Conservation (phyloP, 805 yeast species). For the Hanseniaspora nectarophila region DNA sequence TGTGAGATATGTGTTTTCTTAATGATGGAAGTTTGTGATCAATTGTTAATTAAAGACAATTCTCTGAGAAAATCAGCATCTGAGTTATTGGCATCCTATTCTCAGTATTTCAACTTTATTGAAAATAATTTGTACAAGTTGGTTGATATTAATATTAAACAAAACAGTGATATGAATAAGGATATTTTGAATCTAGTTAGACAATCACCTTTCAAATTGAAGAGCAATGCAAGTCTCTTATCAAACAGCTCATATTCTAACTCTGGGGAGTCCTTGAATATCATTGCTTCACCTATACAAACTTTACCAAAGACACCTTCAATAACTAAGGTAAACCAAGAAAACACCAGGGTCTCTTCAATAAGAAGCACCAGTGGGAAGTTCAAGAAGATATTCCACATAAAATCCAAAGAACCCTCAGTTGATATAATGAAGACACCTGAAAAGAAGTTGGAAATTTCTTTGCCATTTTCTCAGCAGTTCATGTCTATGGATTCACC, state of each 20-base stretch:
- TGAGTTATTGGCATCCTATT: background rate
- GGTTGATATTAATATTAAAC: background rate
- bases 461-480: background rate
- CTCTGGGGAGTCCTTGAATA: conserved; percentile 9
- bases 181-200: background rate
- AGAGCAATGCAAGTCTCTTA: background rate
- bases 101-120: conserved; percentile 1
- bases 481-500: conserved; percentile 2
- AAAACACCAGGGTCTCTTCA: background rate
- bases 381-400: conserved; percentile 11
- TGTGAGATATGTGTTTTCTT: background rate
- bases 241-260: conserved; percentile 11
- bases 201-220: conserved; percentile 5
- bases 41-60: conserved; percentile 5
- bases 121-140: conserved; percentile 1
- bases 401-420: background rate
- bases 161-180: background rate
- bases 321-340: background rate
- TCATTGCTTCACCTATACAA: background rate
- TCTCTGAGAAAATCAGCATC: background rate
- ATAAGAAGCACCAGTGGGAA: conserved; percentile 2
- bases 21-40: conserved; percentile 10
- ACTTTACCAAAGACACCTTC: background rate
- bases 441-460: conserved; percentile 5
- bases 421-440: background rate